Percentiles rank a stretch among this genome's conserved stretches.
Conservation (phyloP, 192 early-diverging fungal genomes). For the Phycomyces blakesleeanus region DNA sequence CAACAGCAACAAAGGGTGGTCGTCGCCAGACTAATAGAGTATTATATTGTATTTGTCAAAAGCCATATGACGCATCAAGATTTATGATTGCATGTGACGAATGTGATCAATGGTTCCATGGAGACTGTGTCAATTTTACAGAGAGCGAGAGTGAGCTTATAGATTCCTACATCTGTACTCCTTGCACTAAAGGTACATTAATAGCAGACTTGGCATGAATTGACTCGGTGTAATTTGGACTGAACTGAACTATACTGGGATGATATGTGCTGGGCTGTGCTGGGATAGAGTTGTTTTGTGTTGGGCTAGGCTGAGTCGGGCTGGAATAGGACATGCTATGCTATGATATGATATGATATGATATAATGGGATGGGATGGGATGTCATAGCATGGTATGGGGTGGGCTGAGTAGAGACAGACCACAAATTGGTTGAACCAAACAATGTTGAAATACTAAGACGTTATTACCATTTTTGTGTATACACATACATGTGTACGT, state of each 20-base stretch:
- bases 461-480: no score
- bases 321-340: no score
- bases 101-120: slow-evolving; percentile 78
- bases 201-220: no score
- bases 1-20: neutral
- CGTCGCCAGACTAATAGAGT: neutral
- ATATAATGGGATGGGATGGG: no score
- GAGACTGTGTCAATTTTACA: slow-evolving; percentile 63
- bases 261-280: no score
- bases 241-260: no score
- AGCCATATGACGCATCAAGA: slow-evolving; percentile 45
- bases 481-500: no score
- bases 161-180: slow-evolving; percentile 61
- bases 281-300: no score
- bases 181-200: slow-evolving; percentile 49
- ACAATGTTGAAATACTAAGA: neutral
- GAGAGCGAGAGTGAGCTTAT: slow-evolving; percentile 51
- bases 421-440: neutral
- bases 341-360: no score
- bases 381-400: neutral
- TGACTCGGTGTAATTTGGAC: no score
- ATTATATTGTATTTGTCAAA: slow-evolving; percentile 61
- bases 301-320: no score
- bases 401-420: neutral
- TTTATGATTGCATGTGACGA: slow-evolving; percentile 78